phyloP scores from a whole-genome alignment of 306 rosid species.

The Glycine latifolia region DNA sequence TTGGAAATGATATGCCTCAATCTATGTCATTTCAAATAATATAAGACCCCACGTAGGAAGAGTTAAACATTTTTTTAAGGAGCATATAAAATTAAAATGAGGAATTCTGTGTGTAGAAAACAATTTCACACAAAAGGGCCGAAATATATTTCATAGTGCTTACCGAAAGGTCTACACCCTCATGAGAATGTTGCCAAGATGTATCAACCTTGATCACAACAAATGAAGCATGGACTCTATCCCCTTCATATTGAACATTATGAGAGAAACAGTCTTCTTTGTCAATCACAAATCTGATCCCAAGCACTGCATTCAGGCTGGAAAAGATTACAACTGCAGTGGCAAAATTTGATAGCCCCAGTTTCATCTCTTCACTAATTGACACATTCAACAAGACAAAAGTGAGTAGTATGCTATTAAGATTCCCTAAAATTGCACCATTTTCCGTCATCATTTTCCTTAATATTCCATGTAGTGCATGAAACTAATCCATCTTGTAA shows the following conservation, averaged over 20 bases:
- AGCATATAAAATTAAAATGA: background rate
- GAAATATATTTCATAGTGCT: background rate
- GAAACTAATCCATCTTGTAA: background rate
- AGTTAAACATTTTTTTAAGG: background rate
- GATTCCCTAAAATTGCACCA: background rate
- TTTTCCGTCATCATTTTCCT: background rate
- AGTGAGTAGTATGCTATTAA: background rate
- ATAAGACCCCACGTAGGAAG: background rate
- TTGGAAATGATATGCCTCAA: background rate
- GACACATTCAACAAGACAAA: constrained; percentile 27
- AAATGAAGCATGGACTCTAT: constrained; percentile 70
- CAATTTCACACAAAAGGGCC: background rate
- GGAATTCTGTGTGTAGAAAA: background rate
- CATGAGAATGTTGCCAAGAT: constrained; percentile 61
- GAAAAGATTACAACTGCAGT: constrained; percentile 50
- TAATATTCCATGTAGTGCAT: background rate
- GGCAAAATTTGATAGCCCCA: constrained; percentile 43
- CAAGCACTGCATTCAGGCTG: constrained; percentile 52
- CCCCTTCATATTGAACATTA: constrained; percentile 60
- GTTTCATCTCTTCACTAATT: constrained; percentile 57
- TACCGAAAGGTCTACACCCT: constrained; percentile 70
- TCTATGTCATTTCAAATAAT: constrained; percentile 3
- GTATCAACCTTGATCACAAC: constrained; percentile 66
- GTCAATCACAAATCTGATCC: constrained; percentile 79
- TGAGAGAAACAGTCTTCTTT: constrained; percentile 73